A percentile compares a stretch with the other conserved stretches of the same genome.
These are phyloP conservation scores for Leucaena leucocephala DNA, from an alignment of 306 rosid species.

Conservation along the genomic window DNA sequence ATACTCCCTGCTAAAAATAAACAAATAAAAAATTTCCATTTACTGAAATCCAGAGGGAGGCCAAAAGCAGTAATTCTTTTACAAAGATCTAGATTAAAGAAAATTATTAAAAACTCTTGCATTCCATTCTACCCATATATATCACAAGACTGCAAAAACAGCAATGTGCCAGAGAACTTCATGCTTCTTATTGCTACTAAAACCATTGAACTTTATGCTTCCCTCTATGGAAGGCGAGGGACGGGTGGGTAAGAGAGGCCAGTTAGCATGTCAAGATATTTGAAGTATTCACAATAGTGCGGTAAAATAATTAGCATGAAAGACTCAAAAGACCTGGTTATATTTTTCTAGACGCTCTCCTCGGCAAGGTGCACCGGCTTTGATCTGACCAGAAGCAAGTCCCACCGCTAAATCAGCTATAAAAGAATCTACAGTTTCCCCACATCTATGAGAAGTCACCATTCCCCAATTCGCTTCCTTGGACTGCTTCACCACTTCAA, in stretches of 20 bases:
- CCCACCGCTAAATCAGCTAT: constrained; percentile 96
- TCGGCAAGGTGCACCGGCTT: constrained; percentile 98
- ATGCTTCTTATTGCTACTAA: neutral
- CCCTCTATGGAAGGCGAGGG: neutral
- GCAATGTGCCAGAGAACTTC: neutral
- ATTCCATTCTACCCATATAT: neutral
- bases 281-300: constrained; percentile 19
- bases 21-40: neutral
- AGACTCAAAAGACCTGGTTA: constrained; percentile 72
- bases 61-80: neutral
- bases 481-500: constrained; percentile 85
- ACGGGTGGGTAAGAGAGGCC: constrained; percentile 1
- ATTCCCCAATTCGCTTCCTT: constrained; percentile 89
- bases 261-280: constrained; percentile 16
- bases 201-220: neutral
- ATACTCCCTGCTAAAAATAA: neutral
- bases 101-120: neutral
- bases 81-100: neutral
- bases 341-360: constrained; percentile 95
- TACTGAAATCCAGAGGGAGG: neutral
- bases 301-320: constrained; percentile 32
- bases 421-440: constrained; percentile 89
- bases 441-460: constrained; percentile 85
- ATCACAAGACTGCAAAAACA: neutral
- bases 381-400: constrained; percentile 82